Conservation (phyloP, 768 basidiomycete species). For the Amanita subjunquillea region DNA sequence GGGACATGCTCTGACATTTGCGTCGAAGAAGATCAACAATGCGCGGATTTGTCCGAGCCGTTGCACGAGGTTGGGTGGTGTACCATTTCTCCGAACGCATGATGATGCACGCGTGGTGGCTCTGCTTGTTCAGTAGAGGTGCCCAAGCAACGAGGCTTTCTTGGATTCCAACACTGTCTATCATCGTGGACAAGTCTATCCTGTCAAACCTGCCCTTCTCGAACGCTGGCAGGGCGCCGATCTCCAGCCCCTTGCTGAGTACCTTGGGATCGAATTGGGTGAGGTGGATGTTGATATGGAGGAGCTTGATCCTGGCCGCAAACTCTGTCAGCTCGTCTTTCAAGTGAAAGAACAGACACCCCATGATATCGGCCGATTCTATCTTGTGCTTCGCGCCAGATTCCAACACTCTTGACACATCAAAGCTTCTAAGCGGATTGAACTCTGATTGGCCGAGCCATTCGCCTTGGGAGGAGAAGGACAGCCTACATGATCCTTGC, state of each 20-base stretch:
- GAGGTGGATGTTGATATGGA: constrained; percentile 26
- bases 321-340: constrained; percentile 29
- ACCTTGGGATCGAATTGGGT: constrained; percentile 30
- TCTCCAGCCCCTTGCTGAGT: constrained; percentile 30
- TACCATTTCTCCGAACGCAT: constrained; percentile 31
- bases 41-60: constrained; percentile 22
- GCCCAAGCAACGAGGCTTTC: constrained; percentile 26
- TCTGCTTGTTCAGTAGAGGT: constrained; percentile 23
- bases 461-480: constrained; percentile 32
- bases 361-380: constrained; percentile 26
- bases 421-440: constrained; percentile 41
- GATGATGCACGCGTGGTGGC: constrained; percentile 21
- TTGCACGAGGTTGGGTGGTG: constrained; percentile 17
- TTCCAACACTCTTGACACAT: constrained; percentile 27
- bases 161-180: constrained; percentile 20
- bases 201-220: constrained; percentile 27
- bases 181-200: constrained; percentile 25
- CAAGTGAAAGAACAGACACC: constrained; percentile 34
- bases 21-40: constrained; percentile 23
- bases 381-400: constrained; percentile 25
- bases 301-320: constrained; percentile 22
- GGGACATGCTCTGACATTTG: constrained; percentile 14
- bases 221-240: constrained; percentile 26
- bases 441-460: constrained; percentile 33
- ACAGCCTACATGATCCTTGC: constrained; percentile 18